Conservation (phyloP, 2,329 filamentous ascomycete genomes). For the Tolypocladium amazonense region DNA sequence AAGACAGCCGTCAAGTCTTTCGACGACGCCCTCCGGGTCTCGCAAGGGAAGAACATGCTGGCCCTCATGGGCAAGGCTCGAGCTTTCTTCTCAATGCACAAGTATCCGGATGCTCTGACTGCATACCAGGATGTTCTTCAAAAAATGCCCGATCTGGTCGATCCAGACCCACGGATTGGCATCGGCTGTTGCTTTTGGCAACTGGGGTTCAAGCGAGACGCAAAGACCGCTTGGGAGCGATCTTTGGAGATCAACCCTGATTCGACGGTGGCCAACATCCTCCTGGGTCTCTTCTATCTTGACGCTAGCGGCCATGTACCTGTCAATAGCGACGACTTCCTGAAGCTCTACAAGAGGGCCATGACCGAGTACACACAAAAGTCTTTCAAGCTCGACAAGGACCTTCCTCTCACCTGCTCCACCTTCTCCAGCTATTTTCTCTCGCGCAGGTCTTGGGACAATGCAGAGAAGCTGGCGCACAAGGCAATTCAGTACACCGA, state of each 20-base stretch:
- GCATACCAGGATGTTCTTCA: slow-evolving; percentile 79
- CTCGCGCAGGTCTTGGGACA: slow-evolving; percentile 66
- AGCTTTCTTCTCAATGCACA: slow-evolving; percentile 75
- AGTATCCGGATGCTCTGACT: slow-evolving; percentile 72
- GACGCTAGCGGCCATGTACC: slow-evolving; percentile 75
- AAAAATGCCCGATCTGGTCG: slow-evolving; percentile 76
- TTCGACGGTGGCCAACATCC: slow-evolving; percentile 81
- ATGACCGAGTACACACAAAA: slow-evolving; percentile 93
- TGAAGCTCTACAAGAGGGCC: slow-evolving; percentile 76
- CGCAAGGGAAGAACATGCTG: slow-evolving; percentile 80
- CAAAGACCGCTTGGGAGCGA: slow-evolving; percentile 82
- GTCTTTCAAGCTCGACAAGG: slow-evolving; percentile 87
- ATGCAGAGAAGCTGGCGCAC: slow-evolving; percentile 77
- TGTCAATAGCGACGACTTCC: slow-evolving; percentile 76
- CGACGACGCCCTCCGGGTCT: slow-evolving; percentile 82
- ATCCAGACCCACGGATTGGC: slow-evolving; percentile 91
- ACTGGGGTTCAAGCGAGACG: slow-evolving; percentile 86
- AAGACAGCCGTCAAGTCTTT: slow-evolving; percentile 86
- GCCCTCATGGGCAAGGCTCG: slow-evolving; percentile 84
- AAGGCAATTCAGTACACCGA: slow-evolving; percentile 94
- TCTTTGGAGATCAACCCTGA: slow-evolving; percentile 69
- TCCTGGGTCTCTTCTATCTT: slow-evolving; percentile 84
- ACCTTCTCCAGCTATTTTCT: slow-evolving; percentile 89
- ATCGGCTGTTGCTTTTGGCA: slow-evolving; percentile 98
- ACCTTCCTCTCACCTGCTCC: slow-evolving; percentile 78